These are phyloP conservation scores for Solioccasus polychromus DNA, from an alignment of 768 basidiomycete species.

Conservation along the genomic window DNA sequence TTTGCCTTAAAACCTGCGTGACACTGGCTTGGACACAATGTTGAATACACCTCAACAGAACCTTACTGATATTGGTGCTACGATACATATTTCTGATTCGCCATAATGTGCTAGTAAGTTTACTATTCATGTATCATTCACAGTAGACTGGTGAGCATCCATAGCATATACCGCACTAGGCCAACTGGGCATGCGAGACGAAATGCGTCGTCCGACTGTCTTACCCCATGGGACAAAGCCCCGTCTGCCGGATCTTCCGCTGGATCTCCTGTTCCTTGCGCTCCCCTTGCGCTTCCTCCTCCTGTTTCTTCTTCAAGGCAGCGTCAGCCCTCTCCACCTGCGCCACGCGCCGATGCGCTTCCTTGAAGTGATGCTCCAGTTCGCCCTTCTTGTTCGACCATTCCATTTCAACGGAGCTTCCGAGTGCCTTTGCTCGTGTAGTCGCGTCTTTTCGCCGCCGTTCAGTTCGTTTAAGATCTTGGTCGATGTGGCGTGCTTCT, in stretches of 20 bases:
- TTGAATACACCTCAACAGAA: too few relatives aligned
- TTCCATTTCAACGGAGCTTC: constrained; percentile 15
- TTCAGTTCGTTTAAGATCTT: constrained; percentile 15
- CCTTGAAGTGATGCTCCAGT: constrained; percentile 27
- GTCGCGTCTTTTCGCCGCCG: constrained; percentile 11
- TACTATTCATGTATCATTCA: too few relatives aligned
- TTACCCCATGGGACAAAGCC: constrained; percentile 47
- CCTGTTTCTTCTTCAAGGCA: constrained; percentile 31
- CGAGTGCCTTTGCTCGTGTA: constrained; percentile 10
- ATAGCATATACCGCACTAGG: too few relatives aligned
- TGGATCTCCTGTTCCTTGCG: constrained; percentile 36
- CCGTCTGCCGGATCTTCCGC: constrained; percentile 43
- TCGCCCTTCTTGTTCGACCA: constrained; percentile 22
- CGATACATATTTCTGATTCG: too few relatives aligned
- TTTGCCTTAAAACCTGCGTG: too few relatives aligned
- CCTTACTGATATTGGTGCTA: too few relatives aligned
- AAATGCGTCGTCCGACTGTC: constrained; percentile 38
- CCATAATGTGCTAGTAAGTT: too few relatives aligned
- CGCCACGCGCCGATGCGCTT: constrained; percentile 27
- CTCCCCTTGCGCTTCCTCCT: constrained; percentile 38
- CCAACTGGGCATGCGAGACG: constrained; percentile 21
- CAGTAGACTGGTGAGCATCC: too few relatives aligned
- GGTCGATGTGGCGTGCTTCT: constrained; percentile 17
- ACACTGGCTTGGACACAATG: too few relatives aligned
- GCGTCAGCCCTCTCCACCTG: constrained; percentile 22